A percentile compares a stretch with the other conserved stretches of the same genome.
Conservation (phyloP, 805 yeast genomes). For the Candida montana region DNA sequence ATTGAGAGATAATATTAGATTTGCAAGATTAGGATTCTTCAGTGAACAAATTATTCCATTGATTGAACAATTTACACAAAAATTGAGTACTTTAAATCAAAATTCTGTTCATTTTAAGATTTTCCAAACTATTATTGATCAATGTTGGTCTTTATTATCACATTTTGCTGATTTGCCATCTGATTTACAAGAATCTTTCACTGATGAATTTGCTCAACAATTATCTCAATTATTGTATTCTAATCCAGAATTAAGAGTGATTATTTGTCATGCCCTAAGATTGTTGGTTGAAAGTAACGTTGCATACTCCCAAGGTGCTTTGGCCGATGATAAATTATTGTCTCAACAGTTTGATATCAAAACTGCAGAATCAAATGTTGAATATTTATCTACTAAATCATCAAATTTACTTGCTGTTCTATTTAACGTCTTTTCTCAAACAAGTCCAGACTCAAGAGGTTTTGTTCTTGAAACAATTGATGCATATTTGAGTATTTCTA, state of each 20-base stretch:
- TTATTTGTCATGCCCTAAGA: slow-evolving; percentile 79
- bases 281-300: slow-evolving; percentile 72
- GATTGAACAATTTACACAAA: slow-evolving; percentile 46
- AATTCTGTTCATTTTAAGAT: slow-evolving; percentile 70
- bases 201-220: slow-evolving; percentile 70
- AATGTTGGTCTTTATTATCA: slow-evolving; percentile 88
- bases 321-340: slow-evolving; percentile 49
- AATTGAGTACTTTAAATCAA: slow-evolving; percentile 38
- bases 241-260: slow-evolving; percentile 67
- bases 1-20: slow-evolving; percentile 77
- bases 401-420: slow-evolving; percentile 78
- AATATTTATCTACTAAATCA: slow-evolving; percentile 60
- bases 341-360: slow-evolving; percentile 55
- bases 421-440: slow-evolving; percentile 89
- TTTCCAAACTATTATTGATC: slow-evolving; percentile 81
- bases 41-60: slow-evolving; percentile 62
- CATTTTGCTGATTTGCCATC: slow-evolving; percentile 82
- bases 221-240: slow-evolving; percentile 73
- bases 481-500: slow-evolving; percentile 65
- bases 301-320: slow-evolving; percentile 55
- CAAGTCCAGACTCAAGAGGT: slow-evolving; percentile 77
- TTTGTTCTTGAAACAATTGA: slow-evolving; percentile 84
- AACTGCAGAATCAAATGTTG: slow-evolving; percentile 51
- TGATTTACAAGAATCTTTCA: slow-evolving; percentile 62
- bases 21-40: slow-evolving; percentile 64